Base-by-base conservation (phyloP, 1,284 basidiomycete genomes). In the Dichomitus squalens region DNA sequence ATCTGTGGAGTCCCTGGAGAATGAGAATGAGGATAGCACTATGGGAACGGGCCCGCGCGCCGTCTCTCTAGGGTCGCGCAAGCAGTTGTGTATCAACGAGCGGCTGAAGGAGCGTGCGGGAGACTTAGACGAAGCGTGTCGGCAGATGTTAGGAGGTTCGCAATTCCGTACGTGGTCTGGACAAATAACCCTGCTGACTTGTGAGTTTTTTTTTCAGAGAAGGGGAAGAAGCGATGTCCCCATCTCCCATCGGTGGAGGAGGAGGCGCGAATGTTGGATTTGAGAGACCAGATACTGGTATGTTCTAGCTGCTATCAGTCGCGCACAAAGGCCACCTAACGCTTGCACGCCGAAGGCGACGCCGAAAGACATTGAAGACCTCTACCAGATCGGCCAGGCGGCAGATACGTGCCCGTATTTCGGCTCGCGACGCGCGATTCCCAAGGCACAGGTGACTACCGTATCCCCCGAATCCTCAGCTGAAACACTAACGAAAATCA, bases 301-400 rank as follows among this genome's bases (percentile, higher is more conserved):
- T 41, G 85, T 73, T 21, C n/a, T 7, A 18, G 14, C 4, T 36
- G 23, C 3, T 18, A 31, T 12, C 6, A 8, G 20, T 5, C 18
- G 23, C 40, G 52, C 39, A 23, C 12, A 8, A 20, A 8, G 2
- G 4, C 1, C 46, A 6, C 12, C 51, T 58, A 43, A 58, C 21
- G 16, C 25, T 16, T 53, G 31, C 25, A n/a, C 23, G 39, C n/a
- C 9, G 4, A 54, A 95, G 93, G 90, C 93, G 0, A 81, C 84
- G 2, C 93, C 96, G 0, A 93, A 92, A 70, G 96, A 98, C 64
- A 98, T 99, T 7, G 96, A 98, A 70, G 96, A 98, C 64, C 82
- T 98, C 5, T 93, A 93, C 0, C 72, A 73, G 9, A 76, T 88
- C 4, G 96, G 96, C 7, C 77, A 73, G 69, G 79, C 76, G 41